Conservation (phyloP, 768 basidiomycete genomes). For the Trametes cinnabarina region DNA sequence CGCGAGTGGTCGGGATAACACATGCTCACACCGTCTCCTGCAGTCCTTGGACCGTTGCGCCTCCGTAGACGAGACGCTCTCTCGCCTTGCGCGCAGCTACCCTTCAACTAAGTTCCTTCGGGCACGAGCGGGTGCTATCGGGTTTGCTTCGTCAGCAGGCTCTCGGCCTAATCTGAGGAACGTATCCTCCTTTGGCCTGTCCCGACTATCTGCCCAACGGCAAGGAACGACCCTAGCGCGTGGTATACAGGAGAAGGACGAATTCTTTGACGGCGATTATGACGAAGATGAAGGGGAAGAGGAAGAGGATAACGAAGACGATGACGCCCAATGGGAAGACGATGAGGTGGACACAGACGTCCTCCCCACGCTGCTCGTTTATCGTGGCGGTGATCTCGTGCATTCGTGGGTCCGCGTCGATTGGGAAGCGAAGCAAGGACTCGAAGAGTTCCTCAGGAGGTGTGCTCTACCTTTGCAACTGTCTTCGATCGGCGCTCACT, state of each 20-base stretch:
- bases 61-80: slow-evolving; percentile 61
- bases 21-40: not conserved
- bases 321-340: slow-evolving; percentile 47
- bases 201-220: slow-evolving; percentile 20
- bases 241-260: slow-evolving; percentile 15
- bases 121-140: slow-evolving; percentile 70
- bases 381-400: slow-evolving; percentile 79
- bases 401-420: slow-evolving; percentile 87
- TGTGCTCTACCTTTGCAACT: slow-evolving; percentile 23
- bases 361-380: slow-evolving; percentile 76
- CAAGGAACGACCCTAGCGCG: slow-evolving; percentile 24
- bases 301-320: slow-evolving; percentile 32
- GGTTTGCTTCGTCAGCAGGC: slow-evolving; percentile 52
- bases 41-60: slow-evolving; percentile 79
- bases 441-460: slow-evolving; percentile 69
- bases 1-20: not conserved
- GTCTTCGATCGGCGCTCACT: not conserved
- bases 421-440: slow-evolving; percentile 72
- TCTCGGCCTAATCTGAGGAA: slow-evolving; percentile 7
- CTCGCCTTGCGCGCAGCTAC: slow-evolving; percentile 65
- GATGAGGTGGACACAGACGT: slow-evolving; percentile 74
- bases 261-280: slow-evolving; percentile 33
- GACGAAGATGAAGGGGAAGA: slow-evolving; percentile 47
- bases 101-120: slow-evolving; percentile 80
- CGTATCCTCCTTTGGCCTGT: slow-evolving; percentile 18